Percentiles rank a stretch among this genome's conserved stretches.
Evolutionary conservation across 306 rosid genomes (phyloP).

Genomic region (Aeschynomene evenia): DNA sequence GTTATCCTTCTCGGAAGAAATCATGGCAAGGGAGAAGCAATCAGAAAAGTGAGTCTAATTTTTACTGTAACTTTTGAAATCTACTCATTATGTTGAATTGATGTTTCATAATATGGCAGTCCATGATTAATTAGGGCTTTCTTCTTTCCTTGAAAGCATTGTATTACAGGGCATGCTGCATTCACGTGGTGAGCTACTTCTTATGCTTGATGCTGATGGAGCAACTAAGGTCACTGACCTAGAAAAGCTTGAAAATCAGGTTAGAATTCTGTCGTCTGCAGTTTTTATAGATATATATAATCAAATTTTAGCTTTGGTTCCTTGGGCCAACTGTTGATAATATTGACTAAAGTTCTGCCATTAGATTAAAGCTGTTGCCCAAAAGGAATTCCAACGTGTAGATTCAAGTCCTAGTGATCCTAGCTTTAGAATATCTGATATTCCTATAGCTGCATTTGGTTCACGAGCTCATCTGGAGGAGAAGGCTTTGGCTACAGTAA

Average conservation of each 20-base stretch:
- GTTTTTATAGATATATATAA: neutral
- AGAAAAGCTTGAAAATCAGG: constrained; percentile 95
- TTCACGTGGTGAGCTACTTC: constrained; percentile 94
- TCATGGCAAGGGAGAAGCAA: constrained; percentile 97
- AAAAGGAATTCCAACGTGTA: constrained; percentile 43
- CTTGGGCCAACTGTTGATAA: constrained; percentile 19
- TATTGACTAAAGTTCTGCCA: constrained; percentile 18
- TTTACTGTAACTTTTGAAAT: constrained; percentile 27
- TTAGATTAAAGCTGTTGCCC: constrained; percentile 65
- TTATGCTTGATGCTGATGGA: constrained; percentile 99
- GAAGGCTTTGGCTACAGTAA: constrained; percentile 88
- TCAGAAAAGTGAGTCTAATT: constrained; percentile 89
- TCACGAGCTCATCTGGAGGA: constrained; percentile 97
- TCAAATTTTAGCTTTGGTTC: constrained; percentile 1
- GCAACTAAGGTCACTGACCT: constrained; percentile 85
- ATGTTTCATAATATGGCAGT: constrained; percentile 5
- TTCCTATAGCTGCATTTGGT: constrained; percentile 84
- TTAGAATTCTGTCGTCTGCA: constrained; percentile 16
- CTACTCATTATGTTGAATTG: constrained; percentile 9
- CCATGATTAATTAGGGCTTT: constrained; percentile 62
- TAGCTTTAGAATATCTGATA: constrained; percentile 66
- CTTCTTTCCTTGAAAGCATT: constrained; percentile 72
- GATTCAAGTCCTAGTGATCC: constrained; percentile 48
- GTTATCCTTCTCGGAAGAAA: constrained; percentile 88
- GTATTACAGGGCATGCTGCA: constrained; percentile 97